Base-by-base conservation (phyloP, 176 grass and related monocot genomes). In the Triticum timopheevii region DNA sequence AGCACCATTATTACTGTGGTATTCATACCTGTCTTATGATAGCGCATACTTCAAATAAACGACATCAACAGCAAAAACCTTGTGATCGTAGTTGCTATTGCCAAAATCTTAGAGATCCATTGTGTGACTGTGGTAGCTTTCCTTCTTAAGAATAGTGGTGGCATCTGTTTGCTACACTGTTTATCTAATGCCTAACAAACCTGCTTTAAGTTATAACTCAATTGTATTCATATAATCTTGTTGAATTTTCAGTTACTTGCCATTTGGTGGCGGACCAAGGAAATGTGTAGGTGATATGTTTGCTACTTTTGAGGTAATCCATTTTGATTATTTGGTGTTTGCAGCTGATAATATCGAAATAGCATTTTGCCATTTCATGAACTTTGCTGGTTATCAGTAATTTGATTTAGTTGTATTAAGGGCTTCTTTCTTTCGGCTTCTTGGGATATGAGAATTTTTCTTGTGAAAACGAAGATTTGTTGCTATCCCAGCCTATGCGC, bases 241-340 rank as follows among this genome's bases (percentile, higher is more conserved):
- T 85, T 90, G 45, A 81, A 90, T 94, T 87, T 90, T 92, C 94
- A 98, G 97, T 87, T 98, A 98, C 83, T 91, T 98, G 82, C 93
- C 94, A 74, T 98, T 98, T 96, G 97, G 97, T 63, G 97, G 93
- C 2, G 97, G 97, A 10, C 97, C 93, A 89, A 88, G 97, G 82
- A 98, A 98, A 90, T 98, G 97, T 83, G 86, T 98, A 49, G 97
- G 97, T 22, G 97, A 96, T 83, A 98, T 98, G 92, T 98, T 98
- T 91, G 97, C 97, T 62, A 98, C 92, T 78, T 98, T 98, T 82
- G 97, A 98, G 92, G 97, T 98, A 96, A 90, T 83, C 62, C 7
- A 42, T 65, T 75, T 78, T 75, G 8, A 28, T 40, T 67, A 9
- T 81, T 59, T 8, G 4, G 61, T 13, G n/a, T 81, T 69, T 8